Base-by-base conservation (phyloP, 2,329 filamentous ascomycete species). In the Coniella vitis region DNA sequence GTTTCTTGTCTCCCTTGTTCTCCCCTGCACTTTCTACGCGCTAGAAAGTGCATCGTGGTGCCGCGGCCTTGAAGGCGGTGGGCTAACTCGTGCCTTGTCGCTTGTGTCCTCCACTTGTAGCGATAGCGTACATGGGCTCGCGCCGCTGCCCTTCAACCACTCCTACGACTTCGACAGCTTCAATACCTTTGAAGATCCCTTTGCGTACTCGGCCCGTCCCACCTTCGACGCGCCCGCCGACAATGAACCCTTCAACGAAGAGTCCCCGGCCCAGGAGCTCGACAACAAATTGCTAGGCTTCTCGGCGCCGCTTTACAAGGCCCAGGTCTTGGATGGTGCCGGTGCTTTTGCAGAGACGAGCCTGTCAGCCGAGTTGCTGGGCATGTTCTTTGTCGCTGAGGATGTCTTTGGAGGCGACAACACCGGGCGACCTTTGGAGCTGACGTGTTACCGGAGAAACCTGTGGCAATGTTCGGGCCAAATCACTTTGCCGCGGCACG, bases 381-480 rank as follows among this genome's bases (percentile, higher is more conserved):
- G 87, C 75, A 90, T 91, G 86, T 91, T 91, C 72, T 90, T 90
- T 61, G 78, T 91, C 21, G 87, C 87, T 38, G 87, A 91, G 63
- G 86, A 88, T 58, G 86, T 89, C 4, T 90, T 87, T 71, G 65
- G 81, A 65, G 66, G 79, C 68, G 70, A 80, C 43, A 73, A 68
- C 39, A 64, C 69, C 3, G 75, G 74, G 8, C 69, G 81, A 4
- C 83, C 84, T 0, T 76, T 85, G 44, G 91, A 97, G 68, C 70
- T 97, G 63, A 97, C 91, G 0, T 97, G 91, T 73, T 97, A 97
- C 64, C 84, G 91, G 38, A 81, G 91, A 44, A 97, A 97, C 61
- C 73, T 97, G 40, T 97, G 95, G 74, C 90, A 96, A 68, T 94
- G 95, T 57, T 91, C 89, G 0, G 91, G 91, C 32, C 87, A 86